Conservation (phyloP, 306 rosid species). For the Citrullus amarus region DNA sequence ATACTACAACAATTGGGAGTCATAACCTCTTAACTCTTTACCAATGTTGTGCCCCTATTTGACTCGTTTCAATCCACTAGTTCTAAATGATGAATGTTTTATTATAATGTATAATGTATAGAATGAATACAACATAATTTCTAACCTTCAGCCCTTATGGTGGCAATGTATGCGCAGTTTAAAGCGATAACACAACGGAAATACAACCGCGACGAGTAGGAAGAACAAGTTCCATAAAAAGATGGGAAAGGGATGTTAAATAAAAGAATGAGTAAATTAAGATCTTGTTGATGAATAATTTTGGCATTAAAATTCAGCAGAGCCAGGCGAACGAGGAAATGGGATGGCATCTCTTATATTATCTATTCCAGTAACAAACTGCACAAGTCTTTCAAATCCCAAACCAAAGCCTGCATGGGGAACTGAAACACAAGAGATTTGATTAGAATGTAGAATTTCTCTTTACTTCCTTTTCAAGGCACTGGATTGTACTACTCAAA, state of each 20-base stretch:
- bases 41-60: too few relatives aligned
- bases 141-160: neutral
- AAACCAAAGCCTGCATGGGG: slow-evolving; percentile 95
- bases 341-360: slow-evolving; percentile 85
- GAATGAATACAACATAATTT: neutral
- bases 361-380: slow-evolving; percentile 86
- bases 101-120: neutral
- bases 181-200: neutral
- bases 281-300: neutral
- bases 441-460: neutral
- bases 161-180: neutral
- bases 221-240: neutral
- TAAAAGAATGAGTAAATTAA: neutral
- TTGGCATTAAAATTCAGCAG: slow-evolving; percentile 52
- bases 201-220: neutral
- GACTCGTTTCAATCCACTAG: neutral
- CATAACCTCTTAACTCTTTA: too few relatives aligned
- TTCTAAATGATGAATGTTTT: neutral
- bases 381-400: slow-evolving; percentile 92
- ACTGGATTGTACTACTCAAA: neutral
- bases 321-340: slow-evolving; percentile 84
- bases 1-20: too few relatives aligned
- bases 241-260: neutral
- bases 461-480: neutral
- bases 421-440: slow-evolving; percentile 38